Percentiles rank a stretch among this genome's conserved stretches.
These are phyloP conservation scores for Podaxis sp. DNA, from an alignment of 768 basidiomycete species.

Conservation along the genomic window DNA sequence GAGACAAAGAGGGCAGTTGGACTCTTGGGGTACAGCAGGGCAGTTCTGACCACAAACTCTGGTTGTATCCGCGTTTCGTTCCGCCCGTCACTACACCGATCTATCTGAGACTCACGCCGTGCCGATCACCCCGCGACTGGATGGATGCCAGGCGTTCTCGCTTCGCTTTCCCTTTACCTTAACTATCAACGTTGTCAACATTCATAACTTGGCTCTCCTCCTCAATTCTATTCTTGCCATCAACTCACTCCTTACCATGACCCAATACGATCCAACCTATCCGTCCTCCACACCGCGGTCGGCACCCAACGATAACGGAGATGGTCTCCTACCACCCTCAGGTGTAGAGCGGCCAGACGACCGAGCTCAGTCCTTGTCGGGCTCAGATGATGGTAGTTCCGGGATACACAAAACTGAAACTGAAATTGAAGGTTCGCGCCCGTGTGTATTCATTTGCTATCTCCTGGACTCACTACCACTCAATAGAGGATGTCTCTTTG, in stretches of 20 bases:
- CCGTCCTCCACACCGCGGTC: conserved; percentile 11
- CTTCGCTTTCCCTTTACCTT: conserved; percentile 16
- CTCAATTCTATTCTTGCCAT: conserved; percentile 17
- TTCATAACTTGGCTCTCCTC: conserved; percentile 12
- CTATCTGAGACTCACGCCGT: conserved; percentile 43
- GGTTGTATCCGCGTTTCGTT: conserved; percentile 44
- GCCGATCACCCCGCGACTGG: conserved; percentile 39
- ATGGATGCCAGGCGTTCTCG: conserved; percentile 20
- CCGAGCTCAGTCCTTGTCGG: conserved; percentile 47
- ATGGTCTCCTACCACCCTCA: conserved; percentile 4
- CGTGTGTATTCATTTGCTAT: conserved; percentile 5
- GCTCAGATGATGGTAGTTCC: conserved; percentile 56
- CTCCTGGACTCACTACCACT: conserved; percentile 12
- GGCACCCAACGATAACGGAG: conserved; percentile 1
- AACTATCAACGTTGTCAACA: conserved; percentile 21
- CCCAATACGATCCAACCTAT: conserved; percentile 14
- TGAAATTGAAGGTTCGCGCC: conserved; percentile 45
- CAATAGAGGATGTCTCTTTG: conserved; percentile 45
- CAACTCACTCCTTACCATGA: conserved; percentile 15
- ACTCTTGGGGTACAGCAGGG: conserved; percentile 34
- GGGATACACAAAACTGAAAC: conserved; percentile 41
- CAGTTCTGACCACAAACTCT: conserved; percentile 34
- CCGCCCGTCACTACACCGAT: conserved; percentile 36
- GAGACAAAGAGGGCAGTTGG: conserved; percentile 38
- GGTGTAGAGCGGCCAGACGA: conserved; percentile 38